Evolutionary conservation across 1,284 basidiomycete genomes (phyloP).

Genomic region (Ustilago bromivora): DNA sequence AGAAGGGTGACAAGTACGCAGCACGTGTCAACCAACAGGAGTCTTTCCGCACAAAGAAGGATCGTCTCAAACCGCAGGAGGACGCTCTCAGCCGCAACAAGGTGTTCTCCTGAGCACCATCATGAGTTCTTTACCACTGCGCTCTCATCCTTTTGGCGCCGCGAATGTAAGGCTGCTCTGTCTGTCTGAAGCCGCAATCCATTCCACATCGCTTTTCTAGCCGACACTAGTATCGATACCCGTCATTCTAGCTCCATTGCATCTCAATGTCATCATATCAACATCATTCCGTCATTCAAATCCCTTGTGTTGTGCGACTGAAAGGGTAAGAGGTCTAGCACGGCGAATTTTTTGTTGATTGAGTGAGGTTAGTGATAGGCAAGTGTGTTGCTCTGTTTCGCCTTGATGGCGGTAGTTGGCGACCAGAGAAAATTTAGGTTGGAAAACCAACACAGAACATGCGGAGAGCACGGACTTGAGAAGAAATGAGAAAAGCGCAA

Average conservation of each 20-base stretch:
- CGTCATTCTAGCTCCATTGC: constrained; percentile 7
- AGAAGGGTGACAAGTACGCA: constrained; percentile 83
- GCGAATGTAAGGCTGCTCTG: neutral
- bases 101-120: constrained; percentile 79
- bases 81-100: constrained; percentile 85
- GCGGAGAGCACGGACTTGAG: constrained; percentile 16
- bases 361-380: neutral
- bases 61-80: constrained; percentile 77
- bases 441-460: constrained; percentile 1
- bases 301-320: neutral
- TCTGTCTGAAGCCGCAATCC: neutral
- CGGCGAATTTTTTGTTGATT: no score
- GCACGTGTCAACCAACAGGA: constrained; percentile 82
- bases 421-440: neutral
- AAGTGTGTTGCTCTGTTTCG: neutral
- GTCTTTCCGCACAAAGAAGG: constrained; percentile 78
- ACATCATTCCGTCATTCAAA: neutral
- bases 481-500: constrained; percentile 39
- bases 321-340: no score
- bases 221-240: constrained; percentile 31
- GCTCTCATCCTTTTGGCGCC: neutral
- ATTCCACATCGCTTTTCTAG: neutral
- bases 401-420: neutral
- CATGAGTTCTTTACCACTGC: neutral
- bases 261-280: constrained; percentile 17